Evolutionary conservation across 192 early-diverging fungal genomes (phyloP).

Genomic region (Coemansia sp.): DNA sequence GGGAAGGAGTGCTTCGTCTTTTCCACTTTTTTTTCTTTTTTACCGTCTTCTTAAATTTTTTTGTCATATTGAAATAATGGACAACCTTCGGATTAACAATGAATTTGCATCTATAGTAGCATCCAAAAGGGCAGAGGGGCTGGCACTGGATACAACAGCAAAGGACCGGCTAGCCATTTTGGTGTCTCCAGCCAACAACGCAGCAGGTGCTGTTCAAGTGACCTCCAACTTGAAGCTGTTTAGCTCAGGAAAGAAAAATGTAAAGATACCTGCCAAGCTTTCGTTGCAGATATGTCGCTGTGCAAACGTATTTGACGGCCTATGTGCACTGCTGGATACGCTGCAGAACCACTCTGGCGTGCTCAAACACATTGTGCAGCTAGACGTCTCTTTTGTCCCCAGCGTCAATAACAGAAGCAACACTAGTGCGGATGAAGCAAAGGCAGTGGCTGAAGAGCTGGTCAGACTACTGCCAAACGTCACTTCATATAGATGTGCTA

Average conservation of each 20-base stretch:
- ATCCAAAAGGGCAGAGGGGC: neutral
- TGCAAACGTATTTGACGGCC: neutral
- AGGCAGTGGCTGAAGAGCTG: neutral
- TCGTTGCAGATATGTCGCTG: neutral
- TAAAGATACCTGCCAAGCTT: neutral
- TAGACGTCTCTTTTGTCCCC: neutral
- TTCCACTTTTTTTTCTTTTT: no score
- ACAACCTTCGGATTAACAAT: neutral
- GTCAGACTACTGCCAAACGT: neutral
- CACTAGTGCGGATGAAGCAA: conserved; percentile 1
- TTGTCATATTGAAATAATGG: neutral
- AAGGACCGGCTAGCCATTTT: neutral
- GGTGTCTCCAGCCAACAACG: neutral
- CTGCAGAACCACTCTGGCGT: neutral
- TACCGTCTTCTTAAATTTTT: neutral
- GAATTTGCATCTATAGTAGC: neutral
- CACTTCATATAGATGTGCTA: neutral
- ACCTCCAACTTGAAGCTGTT: neutral
- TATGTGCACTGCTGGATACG: neutral
- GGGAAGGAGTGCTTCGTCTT: no score
- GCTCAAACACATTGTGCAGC: neutral
- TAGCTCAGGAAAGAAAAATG: neutral
- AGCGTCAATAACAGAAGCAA: neutral
- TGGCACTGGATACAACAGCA: neutral
- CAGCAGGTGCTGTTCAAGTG: neutral